Conservation (phyloP, 148 eudicot species). For the Rheum nobile region DNA sequence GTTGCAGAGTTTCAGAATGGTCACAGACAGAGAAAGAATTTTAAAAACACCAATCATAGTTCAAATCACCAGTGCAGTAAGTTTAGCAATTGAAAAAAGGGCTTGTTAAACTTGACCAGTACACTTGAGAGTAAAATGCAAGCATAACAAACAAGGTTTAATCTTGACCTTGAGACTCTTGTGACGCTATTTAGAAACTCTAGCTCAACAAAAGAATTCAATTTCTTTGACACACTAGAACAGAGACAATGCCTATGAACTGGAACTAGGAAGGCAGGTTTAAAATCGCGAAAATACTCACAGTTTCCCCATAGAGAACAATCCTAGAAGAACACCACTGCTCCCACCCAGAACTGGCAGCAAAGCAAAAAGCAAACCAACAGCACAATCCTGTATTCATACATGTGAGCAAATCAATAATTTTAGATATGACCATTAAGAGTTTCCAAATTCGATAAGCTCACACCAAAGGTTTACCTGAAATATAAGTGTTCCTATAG, state of each 20-base stretch:
- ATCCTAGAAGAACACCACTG: constrained; percentile 71
- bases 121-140: neutral
- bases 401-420: constrained; percentile 12
- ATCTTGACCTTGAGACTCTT: neutral
- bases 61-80: neutral
- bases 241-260: neutral
- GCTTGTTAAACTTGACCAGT: neutral
- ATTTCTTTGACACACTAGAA: neutral
- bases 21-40: neutral
- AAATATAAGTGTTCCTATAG: constrained; percentile 95
- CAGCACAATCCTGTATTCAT: constrained; percentile 89
- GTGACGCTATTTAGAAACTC: neutral
- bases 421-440: neutral
- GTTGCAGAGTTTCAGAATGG: neutral
- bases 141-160: neutral
- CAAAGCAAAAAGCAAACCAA: constrained; percentile 93
- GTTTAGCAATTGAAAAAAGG: neutral
- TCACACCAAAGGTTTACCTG: constrained; percentile 39
- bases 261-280: neutral
- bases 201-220: neutral
- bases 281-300: constrained; percentile 25
- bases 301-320: constrained; percentile 86
- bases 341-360: constrained; percentile 96
- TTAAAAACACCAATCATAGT: neutral
- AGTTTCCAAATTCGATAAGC: neutral